Conservation (phyloP, 352 stramenopile species). For the Phytophthora pinifolia region DNA sequence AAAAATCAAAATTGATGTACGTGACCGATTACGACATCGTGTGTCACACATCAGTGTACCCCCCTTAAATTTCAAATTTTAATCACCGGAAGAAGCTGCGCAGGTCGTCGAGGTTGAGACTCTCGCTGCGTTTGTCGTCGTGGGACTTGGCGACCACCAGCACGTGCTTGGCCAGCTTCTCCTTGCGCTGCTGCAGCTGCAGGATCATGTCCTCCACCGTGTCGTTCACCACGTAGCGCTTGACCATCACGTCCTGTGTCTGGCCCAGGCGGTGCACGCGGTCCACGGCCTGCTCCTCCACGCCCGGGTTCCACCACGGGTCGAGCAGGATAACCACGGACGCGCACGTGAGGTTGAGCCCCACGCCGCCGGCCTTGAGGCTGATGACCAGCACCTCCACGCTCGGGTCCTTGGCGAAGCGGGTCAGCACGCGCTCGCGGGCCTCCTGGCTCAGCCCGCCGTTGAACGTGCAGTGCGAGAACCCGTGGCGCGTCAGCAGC, state of each 20-base stretch:
- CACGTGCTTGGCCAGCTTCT: conserved; percentile 81
- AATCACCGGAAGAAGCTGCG: conserved; percentile 54
- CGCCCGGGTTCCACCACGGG: conserved; percentile 93
- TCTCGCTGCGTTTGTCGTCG: conserved; percentile 41
- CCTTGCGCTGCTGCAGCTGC: conserved; percentile 89
- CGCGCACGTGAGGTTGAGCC: conserved; percentile 90
- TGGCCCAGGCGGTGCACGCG: conserved; percentile 90
- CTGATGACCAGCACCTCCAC: conserved; percentile 86
- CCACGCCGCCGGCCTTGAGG: conserved; percentile 87
- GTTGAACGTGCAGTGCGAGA: conserved; percentile 70
- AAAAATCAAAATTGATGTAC: conserved; percentile 1
- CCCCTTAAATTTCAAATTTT: too few species aligned
- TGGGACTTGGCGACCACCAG: conserved; percentile 52
- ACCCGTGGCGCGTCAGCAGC: conserved; percentile 49
- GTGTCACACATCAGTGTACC: neutral
- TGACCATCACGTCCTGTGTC: conserved; percentile 81
- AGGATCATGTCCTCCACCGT: conserved; percentile 93
- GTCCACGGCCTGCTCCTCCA: conserved; percentile 95
- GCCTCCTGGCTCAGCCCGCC: conserved; percentile 68
- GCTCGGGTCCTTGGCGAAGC: conserved; percentile 57
- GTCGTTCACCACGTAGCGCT: conserved; percentile 87
- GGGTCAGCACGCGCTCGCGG: conserved; percentile 65
- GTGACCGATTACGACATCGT: conserved; percentile 2
- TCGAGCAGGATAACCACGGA: conserved; percentile 90
- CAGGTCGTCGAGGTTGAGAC: conserved; percentile 69